These are phyloP conservation scores for Penicillium glabrum DNA, from an alignment of 2,329 filamentous ascomycete genomes.

Conservation along the genomic window DNA sequence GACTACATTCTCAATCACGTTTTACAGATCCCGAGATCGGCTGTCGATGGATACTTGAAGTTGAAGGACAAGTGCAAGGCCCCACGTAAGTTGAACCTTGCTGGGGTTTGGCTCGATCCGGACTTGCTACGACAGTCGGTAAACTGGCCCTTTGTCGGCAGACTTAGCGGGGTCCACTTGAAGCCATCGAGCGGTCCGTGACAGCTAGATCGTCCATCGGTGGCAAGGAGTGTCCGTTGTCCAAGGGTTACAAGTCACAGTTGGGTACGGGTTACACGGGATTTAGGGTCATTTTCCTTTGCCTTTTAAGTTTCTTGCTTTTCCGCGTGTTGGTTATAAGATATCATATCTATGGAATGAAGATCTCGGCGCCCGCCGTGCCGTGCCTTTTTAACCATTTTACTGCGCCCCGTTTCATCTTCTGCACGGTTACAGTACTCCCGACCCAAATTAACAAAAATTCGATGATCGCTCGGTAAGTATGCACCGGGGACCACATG, in stretches of 20 bases:
- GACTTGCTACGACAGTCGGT: conserved; percentile 1
- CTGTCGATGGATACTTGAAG: conserved; percentile 25
- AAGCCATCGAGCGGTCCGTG: not conserved
- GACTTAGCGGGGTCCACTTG: conserved; percentile 17
- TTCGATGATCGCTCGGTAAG: conserved; percentile 27
- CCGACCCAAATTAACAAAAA: not conserved
- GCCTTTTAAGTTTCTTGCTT: not conserved
- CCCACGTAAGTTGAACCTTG: too few species aligned
- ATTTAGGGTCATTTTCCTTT: not conserved
- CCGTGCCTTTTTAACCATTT: conserved; percentile 8
- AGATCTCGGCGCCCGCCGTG: conserved; percentile 22
- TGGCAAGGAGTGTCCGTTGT: not conserved
- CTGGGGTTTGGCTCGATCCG: conserved; percentile 9
- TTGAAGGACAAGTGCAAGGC: not conserved
- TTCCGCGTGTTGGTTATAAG: not conserved
- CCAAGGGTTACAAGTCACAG: not conserved
- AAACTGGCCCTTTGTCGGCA: conserved; percentile 9
- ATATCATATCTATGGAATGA: conserved; percentile 11
- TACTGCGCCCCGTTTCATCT: conserved; percentile 2
- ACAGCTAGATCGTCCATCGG: conserved; percentile 5
- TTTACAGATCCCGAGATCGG: conserved; percentile 30
- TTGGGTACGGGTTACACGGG: too few species aligned
- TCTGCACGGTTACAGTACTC: not conserved
- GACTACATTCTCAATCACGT: not conserved
- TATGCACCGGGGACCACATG: conserved; percentile 29